Evolutionary conservation across 116 monocot genomes (phyloP).

Genomic region (Trichopus zeylanicus): DNA sequence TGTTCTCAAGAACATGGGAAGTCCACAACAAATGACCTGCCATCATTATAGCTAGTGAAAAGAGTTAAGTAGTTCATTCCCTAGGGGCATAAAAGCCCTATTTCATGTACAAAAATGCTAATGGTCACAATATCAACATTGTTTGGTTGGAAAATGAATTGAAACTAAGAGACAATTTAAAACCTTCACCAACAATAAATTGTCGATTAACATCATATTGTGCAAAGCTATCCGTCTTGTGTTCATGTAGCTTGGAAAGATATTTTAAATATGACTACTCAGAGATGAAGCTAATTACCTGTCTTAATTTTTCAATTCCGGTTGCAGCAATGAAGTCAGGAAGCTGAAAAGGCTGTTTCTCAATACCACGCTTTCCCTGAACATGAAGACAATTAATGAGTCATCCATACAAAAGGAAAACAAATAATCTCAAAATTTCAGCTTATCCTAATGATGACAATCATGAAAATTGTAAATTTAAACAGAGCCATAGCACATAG

Average conservation of each 20-base stretch:
- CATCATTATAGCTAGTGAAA: too few species aligned
- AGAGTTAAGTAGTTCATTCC: too few species aligned
- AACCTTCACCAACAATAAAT: too few species aligned
- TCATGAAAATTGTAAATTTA: slow-evolving; percentile 14
- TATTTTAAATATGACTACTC: too few species aligned
- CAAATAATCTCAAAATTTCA: background rate
- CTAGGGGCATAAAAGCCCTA: too few species aligned
- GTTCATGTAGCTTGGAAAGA: too few species aligned
- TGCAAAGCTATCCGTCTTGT: background rate
- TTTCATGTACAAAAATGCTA: too few species aligned
- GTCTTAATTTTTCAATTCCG: slow-evolving; percentile 96
- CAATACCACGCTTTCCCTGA: slow-evolving; percentile 98
- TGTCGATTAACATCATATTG: background rate
- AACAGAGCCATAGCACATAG: slow-evolving; percentile 29
- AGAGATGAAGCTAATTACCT: slow-evolving; percentile 29
- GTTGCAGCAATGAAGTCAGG: slow-evolving; percentile 99
- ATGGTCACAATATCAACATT: too few species aligned
- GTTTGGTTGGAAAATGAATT: too few species aligned
- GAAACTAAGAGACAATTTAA: too few species aligned
- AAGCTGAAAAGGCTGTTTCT: slow-evolving; percentile 97
- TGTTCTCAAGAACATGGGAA: too few species aligned
- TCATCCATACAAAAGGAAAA: slow-evolving; percentile 4
- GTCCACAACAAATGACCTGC: too few species aligned
- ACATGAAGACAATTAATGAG: slow-evolving; percentile 11
- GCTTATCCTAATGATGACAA: slow-evolving; percentile 7